phyloP scores from a whole-genome alignment of 768 basidiomycete species.

The Boletus rubroflammeus region DNA sequence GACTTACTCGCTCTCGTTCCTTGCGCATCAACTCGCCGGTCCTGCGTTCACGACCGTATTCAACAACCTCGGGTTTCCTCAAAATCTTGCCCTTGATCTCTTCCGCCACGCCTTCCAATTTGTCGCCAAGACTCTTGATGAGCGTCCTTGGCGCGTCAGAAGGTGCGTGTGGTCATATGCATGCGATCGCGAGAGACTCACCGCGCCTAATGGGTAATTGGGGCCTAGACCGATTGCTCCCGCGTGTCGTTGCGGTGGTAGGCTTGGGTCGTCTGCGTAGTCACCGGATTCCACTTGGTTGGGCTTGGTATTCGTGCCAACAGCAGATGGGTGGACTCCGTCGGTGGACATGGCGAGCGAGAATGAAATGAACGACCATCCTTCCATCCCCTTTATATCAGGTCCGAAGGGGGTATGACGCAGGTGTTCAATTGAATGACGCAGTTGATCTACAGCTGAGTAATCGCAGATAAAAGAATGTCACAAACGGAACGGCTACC shows the following conservation, averaged over 20 bases:
- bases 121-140: constrained; percentile 32
- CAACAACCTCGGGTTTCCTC: constrained; percentile 33
- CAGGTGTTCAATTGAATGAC: background rate
- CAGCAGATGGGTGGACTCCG: constrained; percentile 19
- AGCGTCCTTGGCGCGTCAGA: background rate
- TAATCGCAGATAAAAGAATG: too few species aligned
- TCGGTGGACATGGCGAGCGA: constrained; percentile 8
- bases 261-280: constrained; percentile 13
- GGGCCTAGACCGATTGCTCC: constrained; percentile 42
- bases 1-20: constrained; percentile 29
- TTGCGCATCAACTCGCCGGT: constrained; percentile 40
- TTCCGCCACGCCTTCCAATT: constrained; percentile 36
- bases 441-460: too few species aligned
- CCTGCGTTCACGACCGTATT: constrained; percentile 38
- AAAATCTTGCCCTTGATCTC: constrained; percentile 39
- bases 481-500: too few species aligned
- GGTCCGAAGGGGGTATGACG: background rate
- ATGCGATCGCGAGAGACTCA: constrained; percentile 10
- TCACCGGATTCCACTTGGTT: background rate
- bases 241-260: constrained; percentile 41
- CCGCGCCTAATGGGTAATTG: constrained; percentile 31
- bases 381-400: background rate
- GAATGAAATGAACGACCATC: background rate
- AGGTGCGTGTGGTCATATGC: too few species aligned
- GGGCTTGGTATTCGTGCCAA: constrained; percentile 12